Conservation (phyloP, 2,329 filamentous ascomycete genomes). For the Aspergillus tamarii region DNA sequence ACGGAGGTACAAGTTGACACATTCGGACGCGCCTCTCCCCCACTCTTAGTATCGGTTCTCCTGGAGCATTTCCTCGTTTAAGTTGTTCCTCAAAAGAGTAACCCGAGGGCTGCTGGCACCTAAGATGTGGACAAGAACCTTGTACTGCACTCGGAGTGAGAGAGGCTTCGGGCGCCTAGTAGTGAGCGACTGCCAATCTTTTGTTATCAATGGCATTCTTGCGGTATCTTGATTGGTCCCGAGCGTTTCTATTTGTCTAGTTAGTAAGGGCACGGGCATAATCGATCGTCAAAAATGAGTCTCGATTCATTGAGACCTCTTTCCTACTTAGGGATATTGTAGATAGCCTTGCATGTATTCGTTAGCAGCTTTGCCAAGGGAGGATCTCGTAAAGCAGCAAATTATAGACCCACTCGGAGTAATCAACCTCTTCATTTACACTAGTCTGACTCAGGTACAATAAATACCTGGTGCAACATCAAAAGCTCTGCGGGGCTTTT, state of each 20-base stretch:
- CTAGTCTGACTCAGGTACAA: constrained; percentile 19
- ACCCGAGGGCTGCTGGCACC: background rate
- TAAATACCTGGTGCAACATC: constrained; percentile 14
- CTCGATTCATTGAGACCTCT: background rate
- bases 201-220: background rate
- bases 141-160: background rate
- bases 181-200: background rate
- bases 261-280: too few relatives aligned
- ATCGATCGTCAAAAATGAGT: background rate
- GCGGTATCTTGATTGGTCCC: background rate
- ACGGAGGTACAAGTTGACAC: background rate
- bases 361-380: background rate
- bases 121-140: background rate
- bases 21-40: background rate
- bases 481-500: background rate
- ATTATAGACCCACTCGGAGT: constrained; percentile 10
- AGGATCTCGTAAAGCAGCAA: background rate
- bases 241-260: too few relatives aligned
- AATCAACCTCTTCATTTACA: constrained; percentile 14
- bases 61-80: background rate
- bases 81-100: background rate
- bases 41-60: background rate
- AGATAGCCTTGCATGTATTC: background rate
- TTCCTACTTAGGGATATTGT: background rate
- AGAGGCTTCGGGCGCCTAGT: background rate